Base-by-base conservation (phyloP, 768 basidiomycete species). In the Leccinum subgranulosum region DNA sequence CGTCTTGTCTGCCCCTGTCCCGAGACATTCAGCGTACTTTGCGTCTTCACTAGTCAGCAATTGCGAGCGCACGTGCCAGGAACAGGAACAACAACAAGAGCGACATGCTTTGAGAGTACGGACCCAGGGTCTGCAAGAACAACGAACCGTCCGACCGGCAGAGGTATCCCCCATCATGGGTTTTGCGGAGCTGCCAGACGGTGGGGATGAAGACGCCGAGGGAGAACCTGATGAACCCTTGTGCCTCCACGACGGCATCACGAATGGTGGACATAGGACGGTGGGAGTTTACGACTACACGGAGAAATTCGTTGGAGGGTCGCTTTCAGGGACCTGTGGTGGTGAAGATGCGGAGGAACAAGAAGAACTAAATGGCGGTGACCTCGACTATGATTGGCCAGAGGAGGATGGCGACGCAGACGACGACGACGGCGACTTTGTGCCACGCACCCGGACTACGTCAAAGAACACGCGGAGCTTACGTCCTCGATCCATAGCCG, bases 51-150 rank as follows among this genome's bases (percentile, higher is more conserved):
- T 72, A 10, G 61, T 73, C 63, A 62, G 58, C 61, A 65, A 62
- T 60, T 72, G 71, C 62, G 71, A 72, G 56, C 71, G 71, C 69
- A 74, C 71, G 67, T 72, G 73, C 54, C 71, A 72, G 73, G 71
- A 74, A 71, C 71, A 72, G 69, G 73, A 72, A 74, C 72, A 63
- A 10, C 69, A 72, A 27, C 70, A 68, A 28, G 69, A 69, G 48
- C 62, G 69, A 9, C 70, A 64, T 52, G 72, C 64, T 19, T 27
- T 72, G 53, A 59, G 71, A 55, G 69, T 72, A 54, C 63, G 58
- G 15, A 74, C 73, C 6, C 72, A 74, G 60, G 71, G 63, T 57
- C 55, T 71, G 33, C 71, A 69, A 41, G 66, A 71, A 51, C 71
- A 72, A 53, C 62, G 61, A 41, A 72, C 71, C 53, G 71, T 72